Base-by-base conservation (phyloP, 371 early-diverging fungal genomes). In the Actinomortierella wolfii region DNA sequence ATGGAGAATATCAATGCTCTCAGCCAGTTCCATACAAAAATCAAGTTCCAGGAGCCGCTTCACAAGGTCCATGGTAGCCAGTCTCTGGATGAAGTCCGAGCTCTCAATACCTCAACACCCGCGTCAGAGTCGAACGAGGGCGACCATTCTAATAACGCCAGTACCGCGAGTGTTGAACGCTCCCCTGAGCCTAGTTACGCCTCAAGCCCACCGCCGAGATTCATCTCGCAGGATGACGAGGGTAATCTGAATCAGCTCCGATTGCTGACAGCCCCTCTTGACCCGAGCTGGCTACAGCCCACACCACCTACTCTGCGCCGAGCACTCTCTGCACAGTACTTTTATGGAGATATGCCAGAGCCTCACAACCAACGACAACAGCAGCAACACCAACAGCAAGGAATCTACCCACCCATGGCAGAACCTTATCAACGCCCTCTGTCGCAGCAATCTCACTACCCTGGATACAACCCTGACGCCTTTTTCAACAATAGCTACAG, bases 201-300 rank as follows among this genome's bases (percentile, higher is more conserved):
- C 42, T 45, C 64, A 11, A 70, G 70, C 28, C 70, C 70, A 3
- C 59, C 45, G 26, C 64, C 41, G 39, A 70, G 61, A 0, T 70
- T 70, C 20, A 70, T 61, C 3, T 39, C 52, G 7, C 70, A 70
- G 55, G 70, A 70, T 29, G 54, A 61, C 50, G 43, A 70, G 0
- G 70, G 70, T 29, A 70, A 61, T 25, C 60, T 70, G 39, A 70
- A 70, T 39, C 64, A 50, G 15, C 61, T 70, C 47, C 59, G 61
- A 20, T n/a, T 60, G 13, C 46, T 70, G 17, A 61, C 56, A 20
- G 70, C 70, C 1, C 70, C 70, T 3, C 64, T 70, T 18, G 64
- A 70, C 56, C 70, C 70, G 6, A 64, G 48, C 29, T 70, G 64
- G 64, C 64, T 70, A 11, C 56, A 70, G 44, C 64, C 70, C 13